Evolutionary conservation across 2,329 filamentous ascomycete species (phyloP).

Genomic region (Coccinonectria pachysandricola): DNA sequence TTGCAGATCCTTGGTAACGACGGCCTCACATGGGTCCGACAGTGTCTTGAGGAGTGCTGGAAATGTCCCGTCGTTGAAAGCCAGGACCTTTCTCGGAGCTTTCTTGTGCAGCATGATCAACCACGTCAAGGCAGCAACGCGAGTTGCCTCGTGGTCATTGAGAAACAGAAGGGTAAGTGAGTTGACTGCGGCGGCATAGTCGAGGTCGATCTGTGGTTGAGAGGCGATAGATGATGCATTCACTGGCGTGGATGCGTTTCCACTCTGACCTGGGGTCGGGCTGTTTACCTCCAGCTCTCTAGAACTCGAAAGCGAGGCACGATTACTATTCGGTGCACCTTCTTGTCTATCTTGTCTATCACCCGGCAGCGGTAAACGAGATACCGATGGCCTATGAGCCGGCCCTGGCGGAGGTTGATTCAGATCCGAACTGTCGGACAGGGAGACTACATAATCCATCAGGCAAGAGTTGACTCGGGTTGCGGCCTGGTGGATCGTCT

Average conservation of each 20-base stretch:
- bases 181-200: conserved; percentile 90
- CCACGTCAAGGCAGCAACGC: conserved; percentile 90
- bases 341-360: conserved; percentile 36
- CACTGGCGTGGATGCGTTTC: conserved; percentile 34
- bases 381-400: conserved; percentile 22
- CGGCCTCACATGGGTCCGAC: conserved; percentile 88
- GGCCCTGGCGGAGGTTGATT: conserved; percentile 14
- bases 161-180: conserved; percentile 88
- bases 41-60: conserved; percentile 91
- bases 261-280: conserved; percentile 40
- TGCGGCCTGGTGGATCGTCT: conserved; percentile 80
- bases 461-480: conserved; percentile 81
- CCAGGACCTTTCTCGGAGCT: conserved; percentile 83
- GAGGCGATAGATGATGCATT: conserved; percentile 31
- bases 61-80: conserved; percentile 95
- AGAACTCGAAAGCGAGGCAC: conserved; percentile 41
- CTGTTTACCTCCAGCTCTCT: conserved; percentile 43
- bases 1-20: conserved; percentile 89
- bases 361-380: conserved; percentile 32
- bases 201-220: conserved; percentile 59
- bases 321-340: conserved; percentile 38
- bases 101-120: conserved; percentile 96
- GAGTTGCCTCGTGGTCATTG: conserved; percentile 92
- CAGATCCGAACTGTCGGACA: conserved; percentile 57
- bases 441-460: conserved; percentile 87